Percentiles rank a stretch among this genome's conserved stretches.
phyloP scores from a whole-genome alignment of 495 filamentous ascomycete genomes.

The Opeltia flavorubescens region DNA sequence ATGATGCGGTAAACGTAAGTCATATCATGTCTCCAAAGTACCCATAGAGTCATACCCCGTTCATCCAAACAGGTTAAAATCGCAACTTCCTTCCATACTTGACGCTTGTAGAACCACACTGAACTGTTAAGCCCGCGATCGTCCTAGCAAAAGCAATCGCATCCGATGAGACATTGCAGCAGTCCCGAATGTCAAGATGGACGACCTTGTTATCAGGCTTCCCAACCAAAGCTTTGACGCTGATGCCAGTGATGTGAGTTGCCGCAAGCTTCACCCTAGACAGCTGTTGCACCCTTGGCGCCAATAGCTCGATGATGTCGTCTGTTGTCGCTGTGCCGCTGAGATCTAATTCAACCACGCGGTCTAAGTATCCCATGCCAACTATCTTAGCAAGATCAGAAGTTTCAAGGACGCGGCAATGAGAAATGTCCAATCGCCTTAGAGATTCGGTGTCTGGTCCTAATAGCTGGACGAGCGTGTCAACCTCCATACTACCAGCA shows the following conservation, averaged over 20 bases:
- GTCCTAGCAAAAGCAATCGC: constrained; percentile 20
- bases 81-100: neutral
- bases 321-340: constrained; percentile 5
- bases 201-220: constrained; percentile 10
- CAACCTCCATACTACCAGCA: neutral
- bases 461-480: neutral
- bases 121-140: neutral
- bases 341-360: constrained; percentile 9
- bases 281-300: constrained; percentile 2
- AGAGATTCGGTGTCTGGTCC: neutral
- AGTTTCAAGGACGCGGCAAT: neutral
- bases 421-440: neutral
- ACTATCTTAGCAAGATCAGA: neutral
- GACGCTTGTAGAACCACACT: neutral
- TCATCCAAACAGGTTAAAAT: neutral
- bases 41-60: neutral
- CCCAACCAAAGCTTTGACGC: constrained; percentile 15
- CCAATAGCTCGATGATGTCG: neutral
- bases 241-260: constrained; percentile 18
- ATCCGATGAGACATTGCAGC: constrained; percentile 13
- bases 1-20: no score
- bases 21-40: no score
- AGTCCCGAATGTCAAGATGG: constrained; percentile 15
- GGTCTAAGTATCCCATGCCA: neutral
- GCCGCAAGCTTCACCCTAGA: constrained; percentile 10